These are phyloP conservation scores for Abelmoschus esculentus DNA, from an alignment of 345 rosid species.

Conservation along the genomic window DNA sequence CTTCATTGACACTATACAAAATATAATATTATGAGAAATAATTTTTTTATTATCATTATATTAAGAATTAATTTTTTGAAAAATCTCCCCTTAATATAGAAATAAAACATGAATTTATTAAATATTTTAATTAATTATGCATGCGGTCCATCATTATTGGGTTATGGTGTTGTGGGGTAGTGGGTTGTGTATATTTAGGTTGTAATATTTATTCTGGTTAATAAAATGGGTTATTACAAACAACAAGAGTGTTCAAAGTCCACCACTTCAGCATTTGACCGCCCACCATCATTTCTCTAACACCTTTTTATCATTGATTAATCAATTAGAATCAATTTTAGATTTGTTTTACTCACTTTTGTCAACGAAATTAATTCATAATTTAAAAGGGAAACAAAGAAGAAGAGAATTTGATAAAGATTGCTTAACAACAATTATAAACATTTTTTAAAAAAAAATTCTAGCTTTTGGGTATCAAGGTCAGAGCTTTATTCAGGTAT, in stretches of 20 bases:
- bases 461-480: constrained; percentile 25
- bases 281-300: neutral
- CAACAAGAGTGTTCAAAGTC: constrained; percentile 5
- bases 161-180: too few species aligned
- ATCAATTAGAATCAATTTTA: neutral
- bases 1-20: too few species aligned
- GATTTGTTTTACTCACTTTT: constrained; percentile 15
- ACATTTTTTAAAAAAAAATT: constrained; percentile 7
- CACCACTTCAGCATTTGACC: constrained; percentile 30
- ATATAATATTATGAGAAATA: too few species aligned
- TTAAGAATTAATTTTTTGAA: too few species aligned
- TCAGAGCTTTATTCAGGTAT: constrained; percentile 22
- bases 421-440: constrained; percentile 22
- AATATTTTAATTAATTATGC: too few species aligned
- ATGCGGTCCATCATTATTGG: too few species aligned
- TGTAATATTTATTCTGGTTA: too few species aligned
- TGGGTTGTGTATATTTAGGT: too few species aligned
- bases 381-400: neutral
- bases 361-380: constrained; percentile 26
- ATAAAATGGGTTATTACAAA: too few species aligned
- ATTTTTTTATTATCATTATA: too few species aligned
- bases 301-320: neutral
- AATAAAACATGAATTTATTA: too few species aligned
- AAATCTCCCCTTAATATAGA: too few species aligned
- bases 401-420: constrained; percentile 17